phyloP scores from a whole-genome alignment of 2,329 filamentous ascomycete species.

The Parasarocladium wereldwijsianum region DNA sequence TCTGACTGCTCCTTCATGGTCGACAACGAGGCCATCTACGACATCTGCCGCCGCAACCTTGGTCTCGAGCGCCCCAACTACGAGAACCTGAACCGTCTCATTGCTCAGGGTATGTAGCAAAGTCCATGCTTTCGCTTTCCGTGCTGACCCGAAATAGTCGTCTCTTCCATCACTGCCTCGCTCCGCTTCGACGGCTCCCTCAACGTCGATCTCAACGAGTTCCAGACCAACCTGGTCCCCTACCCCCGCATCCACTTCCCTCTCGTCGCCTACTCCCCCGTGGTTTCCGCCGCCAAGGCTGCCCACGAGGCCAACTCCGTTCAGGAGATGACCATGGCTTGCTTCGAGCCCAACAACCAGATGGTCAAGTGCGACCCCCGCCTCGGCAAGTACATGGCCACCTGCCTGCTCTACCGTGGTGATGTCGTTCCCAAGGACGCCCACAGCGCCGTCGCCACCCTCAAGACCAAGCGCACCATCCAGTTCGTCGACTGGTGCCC shows the following conservation, averaged over 20 bases:
- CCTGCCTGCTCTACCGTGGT: constrained; percentile 93
- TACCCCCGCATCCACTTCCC: constrained; percentile 99
- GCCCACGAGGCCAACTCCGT: constrained; percentile 97
- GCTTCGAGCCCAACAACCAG: constrained; percentile 99
- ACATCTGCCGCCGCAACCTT: constrained; percentile 96
- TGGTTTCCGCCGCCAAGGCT: constrained; percentile 89
- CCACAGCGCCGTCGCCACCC: constrained; percentile 78
- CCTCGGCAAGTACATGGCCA: constrained; percentile 99
- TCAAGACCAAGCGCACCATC: constrained; percentile 99
- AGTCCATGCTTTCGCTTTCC: neutral
- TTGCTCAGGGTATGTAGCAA: constrained; percentile 63
- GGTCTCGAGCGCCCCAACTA: constrained; percentile 95
- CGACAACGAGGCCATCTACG: constrained; percentile 99
- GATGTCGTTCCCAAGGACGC: constrained; percentile 96
- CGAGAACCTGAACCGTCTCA: constrained; percentile 97
- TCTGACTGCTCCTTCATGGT: constrained; percentile 99
- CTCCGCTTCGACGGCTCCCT: constrained; percentile 97
- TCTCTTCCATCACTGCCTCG: constrained; percentile 95
- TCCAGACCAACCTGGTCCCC: constrained; percentile 98
- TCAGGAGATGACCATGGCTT: constrained; percentile 95
- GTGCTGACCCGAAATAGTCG: constrained; percentile 41
- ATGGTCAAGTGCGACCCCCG: constrained; percentile 99
- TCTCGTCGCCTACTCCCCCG: constrained; percentile 87
- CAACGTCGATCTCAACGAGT: constrained; percentile 99
- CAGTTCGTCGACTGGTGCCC: constrained; percentile 99